Evolutionary conservation across 1,139 yeast genomes (phyloP), one percentile per base, ranked within the genome.

Genomic region (Debaryomyces udenii): DNA sequence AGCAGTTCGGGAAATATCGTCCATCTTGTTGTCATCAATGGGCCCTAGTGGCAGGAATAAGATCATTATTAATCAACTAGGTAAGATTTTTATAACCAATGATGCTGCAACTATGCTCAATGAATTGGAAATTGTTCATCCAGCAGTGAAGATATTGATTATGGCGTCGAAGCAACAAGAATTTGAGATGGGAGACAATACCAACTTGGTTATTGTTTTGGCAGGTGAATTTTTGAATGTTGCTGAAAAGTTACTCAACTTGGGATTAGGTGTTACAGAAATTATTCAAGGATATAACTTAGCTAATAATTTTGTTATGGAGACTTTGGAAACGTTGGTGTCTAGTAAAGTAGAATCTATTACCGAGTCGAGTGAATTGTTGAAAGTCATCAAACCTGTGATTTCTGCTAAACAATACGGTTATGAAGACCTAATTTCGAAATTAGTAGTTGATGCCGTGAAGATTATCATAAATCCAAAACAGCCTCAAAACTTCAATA

Each of bases 81-180:
- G 91, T 44, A 90, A 84, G 63, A 86, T 87, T 27, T 88, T 90
- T 59, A 81, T 93, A 51, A 93, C 99, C 35, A 88, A 89, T 54
- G 99, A 94, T 65, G 98, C 98, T 10, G 96, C 98, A 31, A 93
- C 99, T 9, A 93, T 93, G 83, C 74, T 93, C 48, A 80, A 87
- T 52, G 98, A 94, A 63, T 73, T 93, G 44, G 98, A 93, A 52
- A 88, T 94, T 49, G 93, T 93, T 35, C 99, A 93, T 62, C 99
- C 99, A 6, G 98, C 97, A 1, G 99, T 94, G 15, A 93, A 93
- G 66, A 81, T 93, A 36, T 78, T 93, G 50, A 95, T 93, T 44
- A 89, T 90, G 97, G 96, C 98, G 17, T 83, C 96, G 15, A 89
- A 91, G 60, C 99, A 93, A 69, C 99, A 93, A 68, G 96, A 93